Conservation (phyloP, 371 early-diverging fungal genomes). For the Rhizomucor pusillus region DNA sequence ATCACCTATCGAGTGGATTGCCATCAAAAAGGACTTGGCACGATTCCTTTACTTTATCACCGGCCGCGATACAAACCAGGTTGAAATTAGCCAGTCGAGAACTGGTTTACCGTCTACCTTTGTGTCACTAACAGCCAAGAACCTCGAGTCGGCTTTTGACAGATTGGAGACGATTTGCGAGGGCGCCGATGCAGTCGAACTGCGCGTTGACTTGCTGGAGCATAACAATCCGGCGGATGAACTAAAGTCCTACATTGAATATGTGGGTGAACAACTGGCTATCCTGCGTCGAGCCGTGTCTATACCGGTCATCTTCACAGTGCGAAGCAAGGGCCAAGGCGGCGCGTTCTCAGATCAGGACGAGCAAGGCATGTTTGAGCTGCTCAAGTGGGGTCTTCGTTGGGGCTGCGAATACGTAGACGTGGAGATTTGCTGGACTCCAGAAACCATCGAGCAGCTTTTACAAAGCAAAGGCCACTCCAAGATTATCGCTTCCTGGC, state of each 20-base stretch:
- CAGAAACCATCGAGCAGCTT: constrained; percentile 48
- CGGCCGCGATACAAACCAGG: constrained; percentile 48
- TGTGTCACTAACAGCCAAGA: constrained; percentile 84
- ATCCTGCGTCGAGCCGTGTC: constrained; percentile 64
- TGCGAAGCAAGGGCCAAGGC: constrained; percentile 85
- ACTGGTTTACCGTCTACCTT: constrained; percentile 69
- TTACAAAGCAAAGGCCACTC: constrained; percentile 54
- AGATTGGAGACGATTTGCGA: constrained; percentile 61
- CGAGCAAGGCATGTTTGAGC: constrained; percentile 58
- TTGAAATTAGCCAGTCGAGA: constrained; percentile 24
- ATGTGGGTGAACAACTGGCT: constrained; percentile 77
- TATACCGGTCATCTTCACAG: constrained; percentile 92
- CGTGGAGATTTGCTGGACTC: constrained; percentile 70
- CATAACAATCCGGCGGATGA: constrained; percentile 11
- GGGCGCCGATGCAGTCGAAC: constrained; percentile 89
- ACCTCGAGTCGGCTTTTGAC: constrained; percentile 53
- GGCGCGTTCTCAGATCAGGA: constrained; percentile 78
- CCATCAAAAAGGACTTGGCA: constrained; percentile 68
- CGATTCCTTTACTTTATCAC: constrained; percentile 67
- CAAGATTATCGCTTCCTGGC: constrained; percentile 86
- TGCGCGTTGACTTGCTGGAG: constrained; percentile 87
- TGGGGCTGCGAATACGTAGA: constrained; percentile 96
- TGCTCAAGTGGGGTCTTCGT: constrained; percentile 68
- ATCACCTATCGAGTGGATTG: constrained; percentile 53
- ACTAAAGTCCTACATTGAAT: constrained; percentile 49